Base-by-base conservation (phyloP, 768 basidiomycete genomes). In the Hypholoma fasciculare region DNA sequence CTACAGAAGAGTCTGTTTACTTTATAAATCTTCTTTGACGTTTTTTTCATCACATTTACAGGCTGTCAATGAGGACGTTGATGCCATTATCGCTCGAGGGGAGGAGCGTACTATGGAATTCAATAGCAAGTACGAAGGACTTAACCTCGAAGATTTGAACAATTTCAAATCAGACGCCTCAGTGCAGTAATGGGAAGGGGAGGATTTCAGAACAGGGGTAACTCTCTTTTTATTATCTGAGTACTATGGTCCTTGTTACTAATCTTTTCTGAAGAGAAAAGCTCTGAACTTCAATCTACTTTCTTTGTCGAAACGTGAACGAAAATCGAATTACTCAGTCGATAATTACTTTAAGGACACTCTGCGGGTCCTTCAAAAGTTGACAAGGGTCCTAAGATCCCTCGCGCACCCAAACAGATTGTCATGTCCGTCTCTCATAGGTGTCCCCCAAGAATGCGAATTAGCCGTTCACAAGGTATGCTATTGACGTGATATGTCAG, bases 301-400 rank as follows among this genome's bases (percentile, higher is more conserved):
- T 4, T 92, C 95, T 26, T 80, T 96, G 17, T 93, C 92, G 39
- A 98, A 98, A 76, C 87, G 96, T 4, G 94, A 96, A 71, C 86
- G 96, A 60, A 95, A 96, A 74, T 83, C 86, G 34, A 96, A 96
- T 67, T 98, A 97, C 72, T 95, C 93, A 0, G 91, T 98, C 36
- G 95, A 98, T 67, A 88, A 84, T 50, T 99, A 99, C 72, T 97
- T 96, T 83, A 92, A 95, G 72, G 94, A 96, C 68, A 88, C 90
- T 0, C 78, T 98, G 85, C 84, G 7, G 90, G 90, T 0, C 85
- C 89, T 1, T 85, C 86, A n/a, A 94, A 94, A 72, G 65, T 75
- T 0, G 89, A 92, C 59, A 96, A 95, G 70, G 86, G 83, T 11
- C 88, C 91, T 2, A 94, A 94, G 67, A 70, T 92, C 19, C 88